phyloP scores from a whole-genome alignment of 108 stramenopile genomes.

The Skeletonema potamos region DNA sequence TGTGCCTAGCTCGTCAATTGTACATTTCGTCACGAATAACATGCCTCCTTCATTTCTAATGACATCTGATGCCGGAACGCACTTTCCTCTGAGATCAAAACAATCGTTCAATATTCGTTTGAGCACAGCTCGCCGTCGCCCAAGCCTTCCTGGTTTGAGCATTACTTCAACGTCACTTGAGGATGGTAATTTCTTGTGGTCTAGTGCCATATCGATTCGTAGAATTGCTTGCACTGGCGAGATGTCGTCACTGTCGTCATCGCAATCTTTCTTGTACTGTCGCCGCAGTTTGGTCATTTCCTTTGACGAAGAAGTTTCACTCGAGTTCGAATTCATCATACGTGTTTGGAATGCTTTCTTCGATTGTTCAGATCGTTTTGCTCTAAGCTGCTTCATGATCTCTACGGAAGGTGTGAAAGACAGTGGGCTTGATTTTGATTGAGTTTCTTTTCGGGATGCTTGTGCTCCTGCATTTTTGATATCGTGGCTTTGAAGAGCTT shows the following conservation, averaged over 20 bases:
- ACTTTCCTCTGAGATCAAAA: constrained; percentile 71
- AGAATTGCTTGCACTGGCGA: constrained; percentile 56
- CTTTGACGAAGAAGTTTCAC: not conserved
- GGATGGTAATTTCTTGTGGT: constrained; percentile 41
- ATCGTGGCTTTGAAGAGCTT: not conserved
- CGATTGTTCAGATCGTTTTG: constrained; percentile 47
- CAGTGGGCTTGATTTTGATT: constrained; percentile 14
- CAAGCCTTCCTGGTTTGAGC: constrained; percentile 48
- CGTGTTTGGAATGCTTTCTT: constrained; percentile 59
- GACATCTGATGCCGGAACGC: constrained; percentile 46
- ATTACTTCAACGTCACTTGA: constrained; percentile 60
- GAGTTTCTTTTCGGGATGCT: constrained; percentile 1
- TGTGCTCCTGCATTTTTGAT: constrained; percentile 24
- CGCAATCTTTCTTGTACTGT: not conserved
- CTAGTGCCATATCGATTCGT: constrained; percentile 57
- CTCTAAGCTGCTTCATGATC: constrained; percentile 19
- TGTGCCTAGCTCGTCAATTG: constrained; percentile 50
- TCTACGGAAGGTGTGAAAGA: constrained; percentile 36
- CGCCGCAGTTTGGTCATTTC: constrained; percentile 20
- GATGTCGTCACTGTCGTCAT: constrained; percentile 3
- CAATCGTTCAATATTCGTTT: constrained; percentile 58
- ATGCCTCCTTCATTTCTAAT: constrained; percentile 5
- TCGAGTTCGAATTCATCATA: constrained; percentile 38
- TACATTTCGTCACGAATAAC: constrained; percentile 47
- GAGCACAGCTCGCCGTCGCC: constrained; percentile 51